phyloP scores from a whole-genome alignment of 2,329 filamentous ascomycete species.

The Knoxdaviesia proteae region DNA sequence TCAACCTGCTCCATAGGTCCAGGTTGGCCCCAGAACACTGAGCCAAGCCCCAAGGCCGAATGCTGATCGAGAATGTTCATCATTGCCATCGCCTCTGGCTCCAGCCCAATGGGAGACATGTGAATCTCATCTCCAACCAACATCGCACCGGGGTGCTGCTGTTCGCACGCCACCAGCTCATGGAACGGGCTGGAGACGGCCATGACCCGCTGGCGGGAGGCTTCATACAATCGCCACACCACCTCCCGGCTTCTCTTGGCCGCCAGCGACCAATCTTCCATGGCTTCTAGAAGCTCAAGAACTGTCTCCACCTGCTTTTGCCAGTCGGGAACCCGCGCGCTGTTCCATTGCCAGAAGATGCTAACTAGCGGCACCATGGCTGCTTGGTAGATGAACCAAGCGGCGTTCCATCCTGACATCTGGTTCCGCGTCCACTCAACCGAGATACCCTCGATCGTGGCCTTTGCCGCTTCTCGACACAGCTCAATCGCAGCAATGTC shows the following conservation, averaged over 20 bases:
- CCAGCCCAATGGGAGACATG: slow-evolving; percentile 30
- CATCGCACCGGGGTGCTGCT: too few species aligned
- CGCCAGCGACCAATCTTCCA: slow-evolving; percentile 44
- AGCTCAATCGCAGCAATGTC: slow-evolving; percentile 47
- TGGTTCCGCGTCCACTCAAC: slow-evolving; percentile 51
- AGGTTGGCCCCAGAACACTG: too few species aligned
- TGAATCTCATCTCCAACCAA: slow-evolving; percentile 14
- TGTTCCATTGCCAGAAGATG: slow-evolving; percentile 45
- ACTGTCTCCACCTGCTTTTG: slow-evolving; percentile 36
- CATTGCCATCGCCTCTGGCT: slow-evolving; percentile 27
- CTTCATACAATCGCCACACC: slow-evolving; percentile 42
- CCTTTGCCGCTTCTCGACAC: slow-evolving; percentile 47
- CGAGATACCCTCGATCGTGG: slow-evolving; percentile 53
- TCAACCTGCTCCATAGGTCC: too few species aligned
- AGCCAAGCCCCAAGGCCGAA: too few species aligned
- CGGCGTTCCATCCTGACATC: slow-evolving; percentile 62
- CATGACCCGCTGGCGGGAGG: slow-evolving; percentile 17
- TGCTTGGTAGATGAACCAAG: slow-evolving; percentile 66
- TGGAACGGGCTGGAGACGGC: too few species aligned
- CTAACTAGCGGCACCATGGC: slow-evolving; percentile 60
- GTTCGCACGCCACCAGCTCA: too few species aligned
- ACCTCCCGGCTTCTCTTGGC: slow-evolving; percentile 42
- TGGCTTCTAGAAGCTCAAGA: slow-evolving; percentile 38
- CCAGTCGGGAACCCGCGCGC: slow-evolving; percentile 27
- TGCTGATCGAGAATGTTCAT: slow-evolving; percentile 32